phyloP scores from a whole-genome alignment of 2,329 filamentous ascomycete species.

The Leptodontidium sp. region DNA sequence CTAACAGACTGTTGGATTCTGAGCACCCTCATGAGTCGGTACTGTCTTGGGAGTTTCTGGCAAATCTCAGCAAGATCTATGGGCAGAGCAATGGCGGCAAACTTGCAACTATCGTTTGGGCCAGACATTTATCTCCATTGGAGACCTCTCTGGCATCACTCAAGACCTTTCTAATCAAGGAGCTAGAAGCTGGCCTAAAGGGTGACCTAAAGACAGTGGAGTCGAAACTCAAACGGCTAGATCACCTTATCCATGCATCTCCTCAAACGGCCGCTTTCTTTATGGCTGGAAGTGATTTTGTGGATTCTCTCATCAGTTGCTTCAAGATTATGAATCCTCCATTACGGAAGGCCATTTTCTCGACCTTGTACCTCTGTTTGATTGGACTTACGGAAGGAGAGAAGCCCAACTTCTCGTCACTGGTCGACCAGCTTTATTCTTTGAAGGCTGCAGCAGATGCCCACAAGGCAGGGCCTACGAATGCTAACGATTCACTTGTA shows the following conservation, averaged over 20 bases:
- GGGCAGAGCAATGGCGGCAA: slow-evolving; percentile 66
- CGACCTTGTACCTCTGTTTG: slow-evolving; percentile 79
- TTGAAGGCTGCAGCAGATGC: slow-evolving; percentile 76
- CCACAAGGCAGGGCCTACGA: slow-evolving; percentile 63
- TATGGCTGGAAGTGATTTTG: slow-evolving; percentile 85
- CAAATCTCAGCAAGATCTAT: slow-evolving; percentile 73
- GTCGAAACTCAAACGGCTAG: slow-evolving; percentile 63
- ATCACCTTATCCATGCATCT: slow-evolving; percentile 69
- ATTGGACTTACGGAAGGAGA: slow-evolving; percentile 72
- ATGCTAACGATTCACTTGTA: slow-evolving; percentile 75
- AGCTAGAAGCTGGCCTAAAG: slow-evolving; percentile 68
- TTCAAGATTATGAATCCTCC: slow-evolving; percentile 71
- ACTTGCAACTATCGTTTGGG: slow-evolving; percentile 60
- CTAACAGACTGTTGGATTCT: slow-evolving; percentile 61
- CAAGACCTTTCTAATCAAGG: slow-evolving; percentile 68
- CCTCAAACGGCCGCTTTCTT: slow-evolving; percentile 67
- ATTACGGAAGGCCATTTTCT: slow-evolving; percentile 72
- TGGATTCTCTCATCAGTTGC: slow-evolving; percentile 76
- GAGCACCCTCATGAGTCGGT: slow-evolving; percentile 56
- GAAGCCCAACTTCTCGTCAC: slow-evolving; percentile 74
- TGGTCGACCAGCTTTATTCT: slow-evolving; percentile 85
- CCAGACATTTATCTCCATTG: slow-evolving; percentile 56
- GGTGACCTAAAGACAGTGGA: slow-evolving; percentile 64
- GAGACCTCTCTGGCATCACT: slow-evolving; percentile 64
- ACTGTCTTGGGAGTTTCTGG: slow-evolving; percentile 71